Conservation (phyloP, 2,329 filamentous ascomycete species). For the Achaetomium macrosporum region DNA sequence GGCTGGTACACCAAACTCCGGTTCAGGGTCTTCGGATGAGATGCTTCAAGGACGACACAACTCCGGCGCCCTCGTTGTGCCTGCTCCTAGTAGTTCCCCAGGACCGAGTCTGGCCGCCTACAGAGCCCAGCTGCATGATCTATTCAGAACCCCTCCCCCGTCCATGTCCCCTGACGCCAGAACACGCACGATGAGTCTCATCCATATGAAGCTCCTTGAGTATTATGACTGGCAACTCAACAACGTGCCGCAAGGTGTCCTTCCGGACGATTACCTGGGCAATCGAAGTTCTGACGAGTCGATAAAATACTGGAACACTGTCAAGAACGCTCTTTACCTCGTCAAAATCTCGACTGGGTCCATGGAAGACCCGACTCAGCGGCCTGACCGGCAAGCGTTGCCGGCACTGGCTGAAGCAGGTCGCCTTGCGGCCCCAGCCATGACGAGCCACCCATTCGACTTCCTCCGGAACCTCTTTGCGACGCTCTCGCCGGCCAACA, state of each 20-base stretch:
- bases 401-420: constrained; percentile 23
- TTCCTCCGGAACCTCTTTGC: constrained; percentile 25
- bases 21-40: constrained; percentile 12
- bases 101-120: constrained; percentile 16
- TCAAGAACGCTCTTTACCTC: constrained; percentile 25
- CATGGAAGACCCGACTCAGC: constrained; percentile 9
- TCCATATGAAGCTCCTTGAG: constrained; percentile 20
- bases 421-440: constrained; percentile 19
- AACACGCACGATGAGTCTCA: constrained; percentile 20
- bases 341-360: constrained; percentile 23
- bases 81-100: constrained; percentile 5
- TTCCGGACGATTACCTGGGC: constrained; percentile 24
- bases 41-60: not conserved
- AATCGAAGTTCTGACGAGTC: constrained; percentile 17
- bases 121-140: constrained; percentile 17
- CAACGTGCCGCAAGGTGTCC: constrained; percentile 20
- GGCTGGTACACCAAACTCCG: constrained; percentile 13
- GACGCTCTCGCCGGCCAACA: constrained; percentile 24
- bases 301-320: constrained; percentile 22
- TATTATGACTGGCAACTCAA: constrained; percentile 25
- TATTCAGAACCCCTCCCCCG: constrained; percentile 18
- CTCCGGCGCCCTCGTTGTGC: constrained; percentile 3
- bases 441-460: constrained; percentile 24
- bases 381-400: constrained; percentile 20
- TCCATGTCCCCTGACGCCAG: constrained; percentile 15